Evolutionary conservation across 2,329 filamentous ascomycete species (phyloP), one percentile per base, ranked within the genome.

Genomic region (Sarocladium oryzae): DNA sequence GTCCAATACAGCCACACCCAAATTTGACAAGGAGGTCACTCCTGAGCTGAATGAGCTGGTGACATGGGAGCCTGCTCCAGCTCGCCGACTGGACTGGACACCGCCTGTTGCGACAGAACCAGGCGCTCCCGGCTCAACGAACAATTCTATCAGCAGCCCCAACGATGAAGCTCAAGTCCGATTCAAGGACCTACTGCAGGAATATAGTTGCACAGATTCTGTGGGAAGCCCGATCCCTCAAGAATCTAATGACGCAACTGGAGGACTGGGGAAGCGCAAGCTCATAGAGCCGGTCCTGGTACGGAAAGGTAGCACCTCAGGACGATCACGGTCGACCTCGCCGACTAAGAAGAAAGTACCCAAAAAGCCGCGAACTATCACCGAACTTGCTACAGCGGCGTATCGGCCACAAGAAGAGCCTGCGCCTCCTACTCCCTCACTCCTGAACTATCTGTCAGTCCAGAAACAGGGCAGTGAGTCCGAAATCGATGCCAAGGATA

Each of bases 341-440:
- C 68, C 68, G 0, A 56, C 59, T 1, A 81, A 79, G 60, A 62
- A 67, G 20, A 85, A 81, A 56, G 70, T 73, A 4, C 69, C 76
- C 3, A 83, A 81, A 65, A 91, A 86, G 64, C 69, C 83, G 0
- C 82, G 81, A 36, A 95, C 89, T 0, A 84, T 95, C 52, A 95
- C 89, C 0, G 87, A 82, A 36, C 69, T 88, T 48, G 87, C 88
- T 10, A 92, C 84, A 1, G 84, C 87, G 11, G 81, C 82, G 4
- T 93, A 91, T 61, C 60, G 62, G 11, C 60, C 57, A 3, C 64
- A 73, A 49, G 56, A 61, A 9, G 66, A 70, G 26, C 56, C 62
- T 26, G 30, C 9, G n/a, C 59, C 49, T 35, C 52, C 43, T 4
- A 57, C 54, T 40, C 64, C 62, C 9, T 73, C 76, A 2, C 57